These are phyloP conservation scores for Fusarium sp. DNA, from an alignment of 2,329 filamentous ascomycete genomes.

Conservation along the genomic window DNA sequence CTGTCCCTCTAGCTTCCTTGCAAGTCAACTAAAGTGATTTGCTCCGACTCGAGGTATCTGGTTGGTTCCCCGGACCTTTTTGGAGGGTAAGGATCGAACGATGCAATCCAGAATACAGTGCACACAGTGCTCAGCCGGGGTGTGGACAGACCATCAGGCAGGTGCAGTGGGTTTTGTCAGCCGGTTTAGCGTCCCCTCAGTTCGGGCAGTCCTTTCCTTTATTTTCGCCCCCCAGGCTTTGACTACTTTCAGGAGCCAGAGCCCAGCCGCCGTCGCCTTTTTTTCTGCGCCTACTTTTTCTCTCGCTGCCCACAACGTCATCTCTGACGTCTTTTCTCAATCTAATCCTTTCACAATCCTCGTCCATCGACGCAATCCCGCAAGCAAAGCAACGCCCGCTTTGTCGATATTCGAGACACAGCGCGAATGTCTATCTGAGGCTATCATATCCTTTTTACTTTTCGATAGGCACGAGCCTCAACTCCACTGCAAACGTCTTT, in stretches of 20 bases:
- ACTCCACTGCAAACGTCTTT: slow-evolving; percentile 40
- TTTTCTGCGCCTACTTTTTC: slow-evolving; percentile 52
- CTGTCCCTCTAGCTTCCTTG: slow-evolving; percentile 1
- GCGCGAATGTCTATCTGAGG: slow-evolving; percentile 33
- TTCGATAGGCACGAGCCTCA: slow-evolving; percentile 41
- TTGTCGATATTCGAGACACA: slow-evolving; percentile 40
- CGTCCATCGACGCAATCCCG: slow-evolving; percentile 49
- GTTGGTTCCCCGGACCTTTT: slow-evolving; percentile 33
- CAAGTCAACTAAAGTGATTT: slow-evolving; percentile 12
- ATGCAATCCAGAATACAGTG: slow-evolving; percentile 43
- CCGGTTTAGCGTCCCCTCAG: slow-evolving; percentile 30
- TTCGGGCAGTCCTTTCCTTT: slow-evolving; percentile 25
- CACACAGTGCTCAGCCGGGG: slow-evolving; percentile 12
- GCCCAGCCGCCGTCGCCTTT: slow-evolving; percentile 50
- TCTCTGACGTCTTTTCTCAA: slow-evolving; percentile 61
- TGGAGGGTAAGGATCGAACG: slow-evolving; percentile 44
- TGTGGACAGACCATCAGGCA: neutral
- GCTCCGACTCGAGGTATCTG: slow-evolving; percentile 5
- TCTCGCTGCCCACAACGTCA: slow-evolving; percentile 57
- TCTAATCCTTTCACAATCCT: slow-evolving; percentile 53
- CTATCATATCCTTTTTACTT: slow-evolving; percentile 13
- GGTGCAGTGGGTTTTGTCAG: slow-evolving; percentile 36
- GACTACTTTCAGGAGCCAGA: slow-evolving; percentile 47
- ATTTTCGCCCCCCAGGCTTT: slow-evolving; percentile 33
- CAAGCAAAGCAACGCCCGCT: slow-evolving; percentile 46